A percentile compares a stretch with the other conserved stretches of the same genome.
phyloP scores from a whole-genome alignment of 116 monocot species.

The Posidonia oceanica region DNA sequence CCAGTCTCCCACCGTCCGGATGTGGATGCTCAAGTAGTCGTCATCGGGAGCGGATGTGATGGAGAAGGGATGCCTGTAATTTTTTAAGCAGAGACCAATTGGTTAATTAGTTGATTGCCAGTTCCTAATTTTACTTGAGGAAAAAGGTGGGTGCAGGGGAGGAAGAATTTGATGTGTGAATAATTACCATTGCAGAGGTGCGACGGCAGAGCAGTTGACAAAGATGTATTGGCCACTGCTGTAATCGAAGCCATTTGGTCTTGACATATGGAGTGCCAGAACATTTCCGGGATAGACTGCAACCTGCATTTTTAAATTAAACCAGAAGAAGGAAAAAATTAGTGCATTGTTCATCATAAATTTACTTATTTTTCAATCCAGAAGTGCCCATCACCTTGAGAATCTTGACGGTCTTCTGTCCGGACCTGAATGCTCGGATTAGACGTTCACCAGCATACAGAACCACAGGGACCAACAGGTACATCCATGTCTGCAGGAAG shows the following conservation, averaged over 20 bases:
- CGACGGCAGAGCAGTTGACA: slow-evolving; percentile 19
- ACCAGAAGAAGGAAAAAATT: background rate
- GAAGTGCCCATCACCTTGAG: slow-evolving; percentile 2
- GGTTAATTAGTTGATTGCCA: too few relatives aligned
- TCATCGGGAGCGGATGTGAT: slow-evolving; percentile 51
- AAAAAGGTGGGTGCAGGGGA: too few relatives aligned
- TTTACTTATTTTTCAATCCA: too few relatives aligned
- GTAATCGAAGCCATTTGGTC: slow-evolving; percentile 10
- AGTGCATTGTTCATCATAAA: too few relatives aligned
- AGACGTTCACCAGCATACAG: slow-evolving; percentile 28
- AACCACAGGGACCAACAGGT: slow-evolving; percentile 25
- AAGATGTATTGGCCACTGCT: slow-evolving; percentile 19
- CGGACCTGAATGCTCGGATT: slow-evolving; percentile 12
- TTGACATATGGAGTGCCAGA: slow-evolving; percentile 10
- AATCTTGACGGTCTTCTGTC: slow-evolving; percentile 9
- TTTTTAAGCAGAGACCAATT: background rate
- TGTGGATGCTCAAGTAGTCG: slow-evolving; percentile 47
- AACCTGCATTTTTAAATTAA: slow-evolving; percentile 1
- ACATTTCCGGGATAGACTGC: slow-evolving; percentile 21
- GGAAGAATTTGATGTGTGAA: too few relatives aligned
- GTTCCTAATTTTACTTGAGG: too few relatives aligned
- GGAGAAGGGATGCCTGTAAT: slow-evolving; percentile 49
- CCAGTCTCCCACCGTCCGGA: slow-evolving; percentile 43
- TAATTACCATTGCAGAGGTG: slow-evolving; percentile 14
- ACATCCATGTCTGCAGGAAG: slow-evolving; percentile 39